Base-by-base conservation (phyloP, 257 asterid genomes). In the Nicotiana benthamiana region DNA sequence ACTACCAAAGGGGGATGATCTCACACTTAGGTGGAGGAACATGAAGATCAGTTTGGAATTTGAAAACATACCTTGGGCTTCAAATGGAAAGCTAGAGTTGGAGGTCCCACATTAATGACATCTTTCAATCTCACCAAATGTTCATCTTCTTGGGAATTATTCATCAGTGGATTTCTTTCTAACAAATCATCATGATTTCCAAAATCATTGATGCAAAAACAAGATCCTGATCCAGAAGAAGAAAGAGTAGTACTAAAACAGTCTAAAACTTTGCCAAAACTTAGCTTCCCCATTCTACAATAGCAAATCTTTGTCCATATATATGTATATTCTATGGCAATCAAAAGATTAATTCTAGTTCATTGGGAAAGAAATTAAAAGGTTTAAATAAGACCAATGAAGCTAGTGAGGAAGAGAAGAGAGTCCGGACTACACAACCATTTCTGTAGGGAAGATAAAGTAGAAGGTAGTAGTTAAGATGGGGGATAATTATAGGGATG, bases 41-140 rank as follows among this genome's bases (percentile, higher is more conserved):
- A 26, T 26, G 1, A 26, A 12, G 40, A 27, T n/a, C 1, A 57
- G 16, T 4, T 3, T 26, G 28, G 68, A 40, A 36, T 40, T 40
- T 12, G 2, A 24, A 16, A 22, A 15, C 61, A 2, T 75, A 89
- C 92, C 92, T 89, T 85, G 26, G 92, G 90, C 83, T 87, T 89
- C 82, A 89, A 82, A 11, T 87, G 92, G 72, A 85, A 83, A 63
- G 90, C 88, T 46, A 89, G 75, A 12, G 92, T 85, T n/a, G 84
- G 90, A 10, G 90, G 88, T 75, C 82, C 85, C 30, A 88, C 84
- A 43, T 70, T 6, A 66, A 89, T 79, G 15, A 81, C 81, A 87
- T 89, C 90, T 46, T 84, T 89, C 70, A 83, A 13, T 57, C 64
- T 89, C 77, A 84, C 20, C 79, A 77, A 30, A 0, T 65, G 83